Evolutionary conservation across 2,329 filamentous ascomycete genomes (phyloP).

Genomic region (Calonectria henricotiae): DNA sequence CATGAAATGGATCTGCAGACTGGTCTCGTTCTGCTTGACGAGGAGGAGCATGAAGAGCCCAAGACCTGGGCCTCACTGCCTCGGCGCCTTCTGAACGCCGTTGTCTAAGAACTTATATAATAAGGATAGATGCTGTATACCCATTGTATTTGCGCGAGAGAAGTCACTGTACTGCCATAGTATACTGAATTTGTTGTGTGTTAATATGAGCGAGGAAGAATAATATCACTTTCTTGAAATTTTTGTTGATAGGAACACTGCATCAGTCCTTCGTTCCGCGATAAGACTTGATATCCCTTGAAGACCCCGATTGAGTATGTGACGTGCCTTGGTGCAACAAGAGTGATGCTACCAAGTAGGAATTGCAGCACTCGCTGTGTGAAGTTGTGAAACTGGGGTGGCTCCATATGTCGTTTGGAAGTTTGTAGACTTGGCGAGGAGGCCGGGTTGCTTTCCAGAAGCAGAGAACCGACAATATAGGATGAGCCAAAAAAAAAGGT

Average conservation of each 20-base stretch:
- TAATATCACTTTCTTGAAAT: constrained; percentile 33
- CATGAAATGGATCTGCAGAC: constrained; percentile 90
- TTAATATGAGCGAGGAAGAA: constrained; percentile 38
- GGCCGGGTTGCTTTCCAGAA: background rate
- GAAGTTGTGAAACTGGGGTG: background rate
- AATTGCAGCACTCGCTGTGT: background rate
- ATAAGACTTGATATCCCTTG: no score
- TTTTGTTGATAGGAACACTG: constrained; percentile 24
- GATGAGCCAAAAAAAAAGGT: no score
- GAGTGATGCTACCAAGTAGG: background rate
- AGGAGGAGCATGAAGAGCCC: constrained; percentile 84
- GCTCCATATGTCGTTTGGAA: background rate
- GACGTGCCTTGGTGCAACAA: background rate
- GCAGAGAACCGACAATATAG: no score
- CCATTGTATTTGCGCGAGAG: constrained; percentile 39
- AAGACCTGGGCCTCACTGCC: constrained; percentile 73
- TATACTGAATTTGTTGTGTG: constrained; percentile 32
- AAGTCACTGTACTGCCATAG: constrained; percentile 29
- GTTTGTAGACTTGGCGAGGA: background rate
- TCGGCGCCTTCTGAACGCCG: constrained; percentile 44
- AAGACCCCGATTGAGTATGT: no score
- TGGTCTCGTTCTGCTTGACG: constrained; percentile 82
- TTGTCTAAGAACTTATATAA: constrained; percentile 44
- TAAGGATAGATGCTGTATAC: constrained; percentile 46
- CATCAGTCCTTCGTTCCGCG: background rate